These are phyloP conservation scores for Gomphus bonarii DNA, from an alignment of 1,284 basidiomycete species.

Conservation along the genomic window DNA sequence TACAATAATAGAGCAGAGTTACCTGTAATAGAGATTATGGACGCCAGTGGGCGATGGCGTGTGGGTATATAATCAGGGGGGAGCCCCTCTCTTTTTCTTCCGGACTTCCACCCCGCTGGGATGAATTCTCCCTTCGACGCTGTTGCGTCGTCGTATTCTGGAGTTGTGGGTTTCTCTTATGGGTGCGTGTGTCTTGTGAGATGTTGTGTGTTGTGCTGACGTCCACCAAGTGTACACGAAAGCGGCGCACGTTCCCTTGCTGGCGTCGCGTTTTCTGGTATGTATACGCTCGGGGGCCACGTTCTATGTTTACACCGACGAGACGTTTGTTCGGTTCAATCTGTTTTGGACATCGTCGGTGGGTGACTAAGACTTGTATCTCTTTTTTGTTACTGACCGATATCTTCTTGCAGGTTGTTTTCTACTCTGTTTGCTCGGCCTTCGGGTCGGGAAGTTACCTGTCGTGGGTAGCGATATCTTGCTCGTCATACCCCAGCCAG, in stretches of 20 bases:
- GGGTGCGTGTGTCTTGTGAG: neutral
- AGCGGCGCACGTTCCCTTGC: too few species aligned
- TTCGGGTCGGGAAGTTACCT: neutral
- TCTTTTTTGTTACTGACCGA: too few species aligned
- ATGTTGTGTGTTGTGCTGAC: neutral
- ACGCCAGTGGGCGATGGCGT: neutral
- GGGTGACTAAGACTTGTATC: too few species aligned
- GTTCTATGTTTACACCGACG: too few species aligned
- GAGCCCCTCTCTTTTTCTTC: neutral
- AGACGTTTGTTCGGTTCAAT: too few species aligned
- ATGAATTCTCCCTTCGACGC: slow-evolving; percentile 10
- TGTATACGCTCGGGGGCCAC: too few species aligned
- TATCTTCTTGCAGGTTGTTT: neutral
- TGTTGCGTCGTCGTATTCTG: neutral
- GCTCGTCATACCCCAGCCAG: neutral
- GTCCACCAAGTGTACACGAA: too few species aligned
- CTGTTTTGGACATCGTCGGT: too few species aligned
- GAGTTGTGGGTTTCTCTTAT: neutral
- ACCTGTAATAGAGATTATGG: neutral
- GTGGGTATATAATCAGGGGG: neutral
- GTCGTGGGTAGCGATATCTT: neutral
- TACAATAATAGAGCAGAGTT: neutral
- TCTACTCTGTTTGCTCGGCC: neutral
- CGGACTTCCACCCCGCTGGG: slow-evolving; percentile 9
- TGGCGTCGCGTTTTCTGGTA: too few species aligned